Evolutionary conservation across 2,329 filamentous ascomycete species (phyloP).

Genomic region (Colletotrichum sp.): DNA sequence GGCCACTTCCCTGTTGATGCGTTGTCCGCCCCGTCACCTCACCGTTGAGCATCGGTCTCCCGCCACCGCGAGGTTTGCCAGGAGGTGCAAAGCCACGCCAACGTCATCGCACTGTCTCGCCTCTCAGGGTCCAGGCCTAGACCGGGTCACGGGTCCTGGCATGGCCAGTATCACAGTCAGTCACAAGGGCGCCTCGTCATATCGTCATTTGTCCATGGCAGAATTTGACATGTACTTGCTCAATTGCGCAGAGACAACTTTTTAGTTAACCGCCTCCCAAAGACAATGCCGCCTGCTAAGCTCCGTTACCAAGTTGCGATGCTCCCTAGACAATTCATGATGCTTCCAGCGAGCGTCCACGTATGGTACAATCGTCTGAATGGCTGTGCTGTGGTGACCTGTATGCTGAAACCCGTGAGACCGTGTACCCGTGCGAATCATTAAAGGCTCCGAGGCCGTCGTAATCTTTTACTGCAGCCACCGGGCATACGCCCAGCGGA

Average conservation of each 20-base stretch:
- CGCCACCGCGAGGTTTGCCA: neutral
- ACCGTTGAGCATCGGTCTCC: neutral
- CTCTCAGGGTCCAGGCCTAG: slow-evolving; percentile 2
- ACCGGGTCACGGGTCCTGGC: neutral
- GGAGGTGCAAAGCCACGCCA: slow-evolving; percentile 6
- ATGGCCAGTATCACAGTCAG: neutral
- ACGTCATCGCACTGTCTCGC: slow-evolving; percentile 18
- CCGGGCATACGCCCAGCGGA: slow-evolving; percentile 87
- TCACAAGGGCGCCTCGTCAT: neutral
- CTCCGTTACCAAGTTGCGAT: slow-evolving; percentile 14
- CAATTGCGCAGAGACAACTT: slow-evolving; percentile 7
- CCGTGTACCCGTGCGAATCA: slow-evolving; percentile 17
- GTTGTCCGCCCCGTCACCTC: neutral
- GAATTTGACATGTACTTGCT: neutral
- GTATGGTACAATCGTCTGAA: slow-evolving; percentile 4
- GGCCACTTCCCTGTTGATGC: neutral
- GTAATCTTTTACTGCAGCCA: slow-evolving; percentile 58
- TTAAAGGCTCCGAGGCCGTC: neutral
- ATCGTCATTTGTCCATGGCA: neutral
- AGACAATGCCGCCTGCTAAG: slow-evolving; percentile 21
- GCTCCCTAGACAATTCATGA: slow-evolving; percentile 18
- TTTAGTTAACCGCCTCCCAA: slow-evolving; percentile 7
- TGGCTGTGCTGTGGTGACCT: slow-evolving; percentile 16
- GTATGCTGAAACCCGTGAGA: slow-evolving; percentile 15
- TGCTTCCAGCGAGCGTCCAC: slow-evolving; percentile 8